These are phyloP conservation scores for Fusarium pseudoanthophilum DNA, from an alignment of 2,329 filamentous ascomycete genomes.

Conservation along the genomic window DNA sequence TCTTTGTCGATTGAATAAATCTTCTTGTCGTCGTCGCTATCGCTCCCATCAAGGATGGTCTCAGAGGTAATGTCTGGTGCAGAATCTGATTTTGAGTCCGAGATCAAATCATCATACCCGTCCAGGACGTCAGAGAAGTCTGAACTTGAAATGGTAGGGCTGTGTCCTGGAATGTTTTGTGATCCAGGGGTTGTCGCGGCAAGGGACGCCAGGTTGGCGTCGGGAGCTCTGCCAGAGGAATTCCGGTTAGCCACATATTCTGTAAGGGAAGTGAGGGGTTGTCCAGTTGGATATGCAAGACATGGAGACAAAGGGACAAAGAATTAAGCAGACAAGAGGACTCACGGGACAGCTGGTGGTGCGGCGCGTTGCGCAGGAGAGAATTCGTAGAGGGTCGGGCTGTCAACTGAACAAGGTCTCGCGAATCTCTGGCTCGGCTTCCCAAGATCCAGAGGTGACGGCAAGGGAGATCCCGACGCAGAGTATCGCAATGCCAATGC, in stretches of 20 bases:
- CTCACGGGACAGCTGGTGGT: slow-evolving; percentile 44
- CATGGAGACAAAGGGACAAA: slow-evolving; percentile 19
- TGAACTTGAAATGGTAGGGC: slow-evolving; percentile 58
- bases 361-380: slow-evolving; percentile 46
- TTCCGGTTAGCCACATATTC: slow-evolving; percentile 45
- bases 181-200: slow-evolving; percentile 39
- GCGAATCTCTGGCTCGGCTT: slow-evolving; percentile 65
- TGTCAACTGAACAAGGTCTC: slow-evolving; percentile 67
- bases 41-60: slow-evolving; percentile 40
- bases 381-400: slow-evolving; percentile 71
- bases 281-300: slow-evolving; percentile 7
- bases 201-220: slow-evolving; percentile 41
- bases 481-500: slow-evolving; percentile 41
- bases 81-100: slow-evolving; percentile 48
- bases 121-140: slow-evolving; percentile 55
- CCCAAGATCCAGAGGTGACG: slow-evolving; percentile 54
- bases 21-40: slow-evolving; percentile 44
- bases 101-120: slow-evolving; percentile 57
- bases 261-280: slow-evolving; percentile 5
- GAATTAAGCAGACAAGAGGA: slow-evolving; percentile 8
- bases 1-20: slow-evolving; percentile 40
- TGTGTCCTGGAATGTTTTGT: slow-evolving; percentile 54
- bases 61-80: slow-evolving; percentile 42
- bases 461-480: slow-evolving; percentile 41
- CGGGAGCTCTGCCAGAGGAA: slow-evolving; percentile 40